Base-by-base conservation (phyloP, 176 grass and related monocot species). In the Otatea glauca region DNA sequence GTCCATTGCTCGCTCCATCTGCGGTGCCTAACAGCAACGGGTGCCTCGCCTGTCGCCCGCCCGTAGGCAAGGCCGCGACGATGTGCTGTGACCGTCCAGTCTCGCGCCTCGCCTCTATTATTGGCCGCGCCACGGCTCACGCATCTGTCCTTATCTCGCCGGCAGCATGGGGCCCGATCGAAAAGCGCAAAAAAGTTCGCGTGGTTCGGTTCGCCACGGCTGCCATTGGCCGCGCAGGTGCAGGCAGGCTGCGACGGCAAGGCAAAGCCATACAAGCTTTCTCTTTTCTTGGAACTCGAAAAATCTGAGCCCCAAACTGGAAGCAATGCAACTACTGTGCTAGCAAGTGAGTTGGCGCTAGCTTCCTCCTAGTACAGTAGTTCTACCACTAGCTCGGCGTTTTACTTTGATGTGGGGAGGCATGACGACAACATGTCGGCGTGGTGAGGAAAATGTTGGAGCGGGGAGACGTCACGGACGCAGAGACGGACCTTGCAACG, bases 161-260 rank as follows among this genome's bases (percentile, higher is more conserved):
- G 70, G 61, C 62, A 0, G 65, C 34, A 39, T 86, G 81, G 81
- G 87, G 80, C n/a, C 81, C 25, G 12, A 49, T 32, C 25, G 12
- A 64, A 32, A 59, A 49, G 65, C 6, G 61, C 21, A 38, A 39
- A 80, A 41, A 2, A 29, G 76, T 1, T 84, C 7, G 49, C 81
- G 76, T 85, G 68, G 21, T 80, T 81, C 74, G 49, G 6, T 84
- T 84, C 45, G 87, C 67, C 42, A 67, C 14, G 29, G 79, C 79
- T 63, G 79, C 42, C 56, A 72, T 71, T 84, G 81, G 87, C 13
- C 9, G 17, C 20, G 43, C 18, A 13, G 76, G 20, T 29, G 15
- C n/a, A 25, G 32, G 54, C 43, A 42, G 9, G 17, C 16, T 35
- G 84, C 58, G 45, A 72, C 34, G 67, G 68, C 32, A 64, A 72